Evolutionary conservation across 2,329 filamentous ascomycete genomes (phyloP).

Genomic region (Botrytis porri): DNA sequence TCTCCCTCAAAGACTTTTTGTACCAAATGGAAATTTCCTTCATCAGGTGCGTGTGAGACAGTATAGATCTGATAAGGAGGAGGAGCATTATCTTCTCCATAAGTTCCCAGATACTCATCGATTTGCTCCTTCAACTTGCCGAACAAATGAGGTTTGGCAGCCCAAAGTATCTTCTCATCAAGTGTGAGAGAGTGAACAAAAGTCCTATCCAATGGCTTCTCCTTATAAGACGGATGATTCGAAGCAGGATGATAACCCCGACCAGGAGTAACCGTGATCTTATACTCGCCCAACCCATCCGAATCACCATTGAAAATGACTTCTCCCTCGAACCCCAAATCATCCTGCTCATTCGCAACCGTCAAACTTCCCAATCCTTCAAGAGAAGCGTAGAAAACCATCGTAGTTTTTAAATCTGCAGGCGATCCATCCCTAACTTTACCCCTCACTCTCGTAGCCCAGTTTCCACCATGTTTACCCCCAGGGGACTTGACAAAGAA

Average conservation of each 20-base stretch:
- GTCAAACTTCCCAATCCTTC: conserved; percentile 71
- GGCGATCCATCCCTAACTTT: conserved; percentile 68
- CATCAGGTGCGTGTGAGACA: conserved; percentile 63
- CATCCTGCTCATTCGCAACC: conserved; percentile 54
- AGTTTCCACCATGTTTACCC: conserved; percentile 80
- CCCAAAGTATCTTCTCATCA: conserved; percentile 73
- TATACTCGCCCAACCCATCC: conserved; percentile 72
- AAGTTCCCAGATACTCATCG: conserved; percentile 56
- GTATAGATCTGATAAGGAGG: conserved; percentile 86
- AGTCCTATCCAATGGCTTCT: conserved; percentile 73
- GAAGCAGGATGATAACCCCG: conserved; percentile 58
- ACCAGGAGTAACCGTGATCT: conserved; percentile 72
- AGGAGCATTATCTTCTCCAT: conserved; percentile 64
- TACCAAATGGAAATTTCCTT: conserved; percentile 80
- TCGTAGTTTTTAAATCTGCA: conserved; percentile 65
- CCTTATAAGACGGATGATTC: conserved; percentile 62
- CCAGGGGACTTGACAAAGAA: conserved; percentile 92
- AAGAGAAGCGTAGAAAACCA: conserved; percentile 79
- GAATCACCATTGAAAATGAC: conserved; percentile 71
- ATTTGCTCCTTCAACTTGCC: conserved; percentile 61
- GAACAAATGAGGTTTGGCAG: conserved; percentile 70
- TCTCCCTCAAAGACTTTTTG: conserved; percentile 88
- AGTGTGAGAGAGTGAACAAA: conserved; percentile 69
- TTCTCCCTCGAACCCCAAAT: conserved; percentile 53
- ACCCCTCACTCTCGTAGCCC: conserved; percentile 86